phyloP scores from a whole-genome alignment of 75 land plant genomes.

The Selaginella tamariscina region DNA sequence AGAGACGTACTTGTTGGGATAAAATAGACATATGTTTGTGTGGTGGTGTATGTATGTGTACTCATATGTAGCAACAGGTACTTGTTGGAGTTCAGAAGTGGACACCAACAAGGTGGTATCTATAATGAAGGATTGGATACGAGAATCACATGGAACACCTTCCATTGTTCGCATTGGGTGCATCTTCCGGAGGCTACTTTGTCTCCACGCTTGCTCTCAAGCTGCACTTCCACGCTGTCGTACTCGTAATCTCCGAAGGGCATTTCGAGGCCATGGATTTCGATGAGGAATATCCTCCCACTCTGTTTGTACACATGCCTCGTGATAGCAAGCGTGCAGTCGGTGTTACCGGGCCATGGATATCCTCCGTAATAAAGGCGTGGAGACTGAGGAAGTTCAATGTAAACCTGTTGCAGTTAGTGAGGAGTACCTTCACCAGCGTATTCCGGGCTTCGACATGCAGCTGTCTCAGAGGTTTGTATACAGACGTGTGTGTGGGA shows the following conservation, averaged over 20 bases:
- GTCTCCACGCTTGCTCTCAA: constrained; percentile 54
- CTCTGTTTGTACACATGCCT: constrained; percentile 93
- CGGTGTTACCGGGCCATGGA: constrained; percentile 34
- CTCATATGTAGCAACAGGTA: no score
- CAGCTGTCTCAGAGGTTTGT: constrained; percentile 29
- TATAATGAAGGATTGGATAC: constrained; percentile 47
- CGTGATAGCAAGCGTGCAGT: constrained; percentile 38
- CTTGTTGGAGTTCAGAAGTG: constrained; percentile 58
- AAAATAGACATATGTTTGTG: no score
- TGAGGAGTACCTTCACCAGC: constrained; percentile 38
- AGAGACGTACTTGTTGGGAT: no score
- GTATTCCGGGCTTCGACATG: constrained; percentile 45
- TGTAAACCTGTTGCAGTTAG: constrained; percentile 43
- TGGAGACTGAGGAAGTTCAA: constrained; percentile 33
- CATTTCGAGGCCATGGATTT: constrained; percentile 29
- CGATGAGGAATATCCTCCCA: constrained; percentile 45
- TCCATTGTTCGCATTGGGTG: constrained; percentile 67
- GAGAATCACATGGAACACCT: constrained; percentile 38
- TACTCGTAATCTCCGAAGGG: constrained; percentile 66
- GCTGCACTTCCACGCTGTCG: constrained; percentile 42
- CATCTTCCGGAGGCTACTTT: constrained; percentile 90
- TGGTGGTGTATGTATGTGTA: no score
- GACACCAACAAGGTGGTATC: constrained; percentile 36
- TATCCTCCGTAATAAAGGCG: constrained; percentile 24
- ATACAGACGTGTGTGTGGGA: no score